Conservation (phyloP, 2,329 filamentous ascomycete genomes). For the Fusarium sp. region DNA sequence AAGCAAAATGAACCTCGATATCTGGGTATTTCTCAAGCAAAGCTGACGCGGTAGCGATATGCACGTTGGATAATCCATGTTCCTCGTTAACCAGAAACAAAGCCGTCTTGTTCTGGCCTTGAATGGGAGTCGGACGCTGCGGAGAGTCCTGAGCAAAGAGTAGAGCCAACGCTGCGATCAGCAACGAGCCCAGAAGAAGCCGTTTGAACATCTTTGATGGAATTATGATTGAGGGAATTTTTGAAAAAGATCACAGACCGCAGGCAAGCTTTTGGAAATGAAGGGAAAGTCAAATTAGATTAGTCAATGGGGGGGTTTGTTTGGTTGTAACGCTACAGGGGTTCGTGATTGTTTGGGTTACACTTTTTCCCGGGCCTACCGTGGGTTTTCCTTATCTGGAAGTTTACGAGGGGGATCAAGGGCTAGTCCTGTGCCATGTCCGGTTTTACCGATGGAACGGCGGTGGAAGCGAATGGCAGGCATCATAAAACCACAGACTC, state of each 20-base stretch:
- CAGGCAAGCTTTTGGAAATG: background rate
- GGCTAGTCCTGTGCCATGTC: background rate
- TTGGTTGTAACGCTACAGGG: background rate
- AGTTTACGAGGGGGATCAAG: background rate
- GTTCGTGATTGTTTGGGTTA: background rate
- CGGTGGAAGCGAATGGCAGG: background rate
- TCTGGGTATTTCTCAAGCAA: conserved; percentile 50
- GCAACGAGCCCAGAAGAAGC: conserved; percentile 8
- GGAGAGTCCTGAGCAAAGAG: conserved; percentile 4
- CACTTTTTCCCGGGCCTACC: background rate
- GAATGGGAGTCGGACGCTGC: conserved; percentile 7
- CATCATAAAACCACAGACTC: background rate
- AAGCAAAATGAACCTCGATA: conserved; percentile 52
- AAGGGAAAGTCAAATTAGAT: background rate
- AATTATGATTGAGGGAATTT: background rate
- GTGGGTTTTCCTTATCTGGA: background rate
- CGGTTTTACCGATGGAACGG: background rate
- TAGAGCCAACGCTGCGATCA: conserved; percentile 15
- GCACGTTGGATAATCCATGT: conserved; percentile 53
- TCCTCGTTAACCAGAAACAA: conserved; percentile 52
- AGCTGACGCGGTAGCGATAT: conserved; percentile 51
- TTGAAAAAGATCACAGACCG: background rate
- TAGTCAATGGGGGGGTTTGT: background rate
- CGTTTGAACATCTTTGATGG: conserved; percentile 5
- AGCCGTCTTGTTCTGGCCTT: conserved; percentile 47